Percentiles rank a stretch among this genome's conserved stretches.
Evolutionary conservation across 495 filamentous ascomycete genomes (phyloP).

Genomic region (Chaetomium cochliodes): DNA sequence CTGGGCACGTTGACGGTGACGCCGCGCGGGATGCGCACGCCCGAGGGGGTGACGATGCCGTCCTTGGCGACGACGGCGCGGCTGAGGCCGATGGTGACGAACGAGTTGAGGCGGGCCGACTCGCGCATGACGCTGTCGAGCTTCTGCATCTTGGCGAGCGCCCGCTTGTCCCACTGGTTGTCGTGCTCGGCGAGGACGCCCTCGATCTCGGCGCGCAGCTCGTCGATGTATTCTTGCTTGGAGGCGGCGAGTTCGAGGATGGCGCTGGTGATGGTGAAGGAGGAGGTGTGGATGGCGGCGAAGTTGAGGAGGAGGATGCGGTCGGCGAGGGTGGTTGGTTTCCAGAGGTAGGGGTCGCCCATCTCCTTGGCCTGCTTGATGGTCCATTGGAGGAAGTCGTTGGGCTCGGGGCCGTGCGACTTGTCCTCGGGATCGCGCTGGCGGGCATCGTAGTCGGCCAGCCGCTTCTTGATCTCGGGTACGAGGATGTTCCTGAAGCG

Average conservation of each 20-base stretch:
- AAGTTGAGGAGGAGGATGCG: conserved; percentile 49
- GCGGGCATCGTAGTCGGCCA: conserved; percentile 33
- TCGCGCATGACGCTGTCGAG: conserved; percentile 44
- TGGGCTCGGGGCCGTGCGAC: conserved; percentile 26
- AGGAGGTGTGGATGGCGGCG: conserved; percentile 52
- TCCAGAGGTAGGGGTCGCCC: conserved; percentile 33
- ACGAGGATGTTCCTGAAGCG: conserved; percentile 34
- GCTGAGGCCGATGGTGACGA: conserved; percentile 31
- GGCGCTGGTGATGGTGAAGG: conserved; percentile 43
- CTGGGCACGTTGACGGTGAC: conserved; percentile 23
- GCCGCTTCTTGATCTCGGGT: conserved; percentile 36
- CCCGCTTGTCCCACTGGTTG: conserved; percentile 46
- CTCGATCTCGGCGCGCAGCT: conserved; percentile 54
- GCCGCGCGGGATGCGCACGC: conserved; percentile 29
- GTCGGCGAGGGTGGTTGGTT: conserved; percentile 29
- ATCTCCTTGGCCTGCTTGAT: conserved; percentile 34
- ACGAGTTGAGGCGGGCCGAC: conserved; percentile 37
- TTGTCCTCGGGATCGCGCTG: conserved; percentile 29
- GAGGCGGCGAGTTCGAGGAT: conserved; percentile 30
- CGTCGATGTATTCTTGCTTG: conserved; percentile 46
- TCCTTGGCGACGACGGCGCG: conserved; percentile 34
- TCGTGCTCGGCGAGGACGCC: conserved; percentile 33
- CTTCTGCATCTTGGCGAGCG: conserved; percentile 42
- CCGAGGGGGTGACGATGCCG: conserved; percentile 40
- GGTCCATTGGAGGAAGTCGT: conserved; percentile 46